Conservation (phyloP, 2,329 filamentous ascomycete species). For the Aspergillus tubingensis region DNA sequence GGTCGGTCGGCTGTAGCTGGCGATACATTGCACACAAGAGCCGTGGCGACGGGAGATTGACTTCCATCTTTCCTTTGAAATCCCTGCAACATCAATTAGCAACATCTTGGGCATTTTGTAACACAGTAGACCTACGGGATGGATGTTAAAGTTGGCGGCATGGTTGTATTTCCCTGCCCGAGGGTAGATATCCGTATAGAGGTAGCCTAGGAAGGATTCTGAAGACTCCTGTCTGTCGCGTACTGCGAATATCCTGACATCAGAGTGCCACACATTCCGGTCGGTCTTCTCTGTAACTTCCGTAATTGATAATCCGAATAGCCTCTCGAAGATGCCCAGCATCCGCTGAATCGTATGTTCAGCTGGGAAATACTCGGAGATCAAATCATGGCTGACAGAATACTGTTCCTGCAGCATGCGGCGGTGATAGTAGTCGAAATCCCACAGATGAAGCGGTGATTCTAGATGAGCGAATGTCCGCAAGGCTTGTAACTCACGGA, state of each 20-base stretch:
- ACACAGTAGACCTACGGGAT: neutral
- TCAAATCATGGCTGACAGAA: neutral
- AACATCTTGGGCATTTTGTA: neutral
- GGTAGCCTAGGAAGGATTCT: neutral
- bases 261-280: neutral
- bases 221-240: neutral
- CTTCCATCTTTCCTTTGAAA: neutral
- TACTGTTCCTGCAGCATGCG: slow-evolving; percentile 2
- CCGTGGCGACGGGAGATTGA: neutral
- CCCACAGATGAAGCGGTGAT: neutral
- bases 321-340: neutral
- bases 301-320: neutral
- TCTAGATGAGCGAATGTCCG: neutral
- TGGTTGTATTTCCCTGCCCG: slow-evolving; percentile 6
- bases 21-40: slow-evolving; percentile 5
- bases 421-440: slow-evolving; percentile 6
- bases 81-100: neutral
- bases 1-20: neutral
- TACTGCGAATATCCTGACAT: neutral
- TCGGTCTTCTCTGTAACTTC: neutral
- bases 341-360: neutral
- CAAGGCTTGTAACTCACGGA: neutral
- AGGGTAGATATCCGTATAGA: slow-evolving; percentile 1
- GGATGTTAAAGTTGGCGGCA: slow-evolving; percentile 6
- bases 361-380: slow-evolving; percentile 4